Percentiles rank a stretch among this genome's conserved stretches.
phyloP scores from a whole-genome alignment of 2,329 filamentous ascomycete species.

The Monilinia vaccinii-corymbosi region DNA sequence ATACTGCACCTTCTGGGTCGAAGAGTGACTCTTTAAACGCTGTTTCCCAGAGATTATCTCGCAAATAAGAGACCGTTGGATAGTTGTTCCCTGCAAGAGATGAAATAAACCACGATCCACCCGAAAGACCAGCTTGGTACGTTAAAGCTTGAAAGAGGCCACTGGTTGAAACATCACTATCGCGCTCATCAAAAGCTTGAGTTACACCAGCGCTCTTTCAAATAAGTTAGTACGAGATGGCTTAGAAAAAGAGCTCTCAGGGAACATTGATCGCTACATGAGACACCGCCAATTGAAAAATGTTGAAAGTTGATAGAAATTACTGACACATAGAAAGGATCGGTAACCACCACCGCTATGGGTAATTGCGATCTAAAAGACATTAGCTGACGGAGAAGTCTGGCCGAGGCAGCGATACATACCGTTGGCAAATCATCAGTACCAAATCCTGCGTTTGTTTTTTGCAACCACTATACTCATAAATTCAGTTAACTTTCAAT shows the following conservation, averaged over 20 bases:
- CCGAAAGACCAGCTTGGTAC: slow-evolving; percentile 38
- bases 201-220: slow-evolving; percentile 23
- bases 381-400: neutral
- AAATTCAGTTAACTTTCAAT: neutral
- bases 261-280: neutral
- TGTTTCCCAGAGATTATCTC: slow-evolving; percentile 33
- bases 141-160: slow-evolving; percentile 38
- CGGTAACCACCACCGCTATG: slow-evolving; percentile 28
- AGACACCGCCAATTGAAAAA: too few relatives aligned
- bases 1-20: slow-evolving; percentile 29
- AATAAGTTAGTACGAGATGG: neutral
- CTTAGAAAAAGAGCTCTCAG: neutral
- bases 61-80: slow-evolving; percentile 35
- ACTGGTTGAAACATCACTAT: slow-evolving; percentile 32
- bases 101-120: slow-evolving; percentile 38
- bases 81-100: slow-evolving; percentile 38
- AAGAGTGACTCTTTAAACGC: slow-evolving; percentile 32
- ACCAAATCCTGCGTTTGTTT: slow-evolving; percentile 29
- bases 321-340: slow-evolving; percentile 21
- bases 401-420: neutral
- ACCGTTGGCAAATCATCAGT: slow-evolving; percentile 31
- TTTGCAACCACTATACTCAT: slow-evolving; percentile 14
- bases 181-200: slow-evolving; percentile 32
- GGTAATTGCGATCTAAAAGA: slow-evolving; percentile 32
- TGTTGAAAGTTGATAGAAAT: neutral